Conservation (phyloP, 2,329 filamentous ascomycete species). For the Juglanconis oblonga region DNA sequence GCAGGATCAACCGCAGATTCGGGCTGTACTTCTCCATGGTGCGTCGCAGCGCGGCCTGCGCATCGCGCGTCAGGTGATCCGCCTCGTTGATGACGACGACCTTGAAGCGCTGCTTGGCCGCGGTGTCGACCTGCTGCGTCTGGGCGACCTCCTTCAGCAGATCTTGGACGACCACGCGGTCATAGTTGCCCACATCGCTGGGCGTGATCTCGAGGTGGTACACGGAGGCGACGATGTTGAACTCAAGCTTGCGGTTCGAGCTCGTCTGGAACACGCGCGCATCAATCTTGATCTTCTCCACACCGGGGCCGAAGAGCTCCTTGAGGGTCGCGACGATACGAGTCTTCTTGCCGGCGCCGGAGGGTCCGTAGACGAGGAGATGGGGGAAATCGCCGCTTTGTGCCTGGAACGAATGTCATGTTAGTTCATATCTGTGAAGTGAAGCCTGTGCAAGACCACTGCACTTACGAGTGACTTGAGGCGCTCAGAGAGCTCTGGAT, state of each 20-base stretch:
- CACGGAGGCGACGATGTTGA: slow-evolving; percentile 95
- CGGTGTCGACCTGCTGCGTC: slow-evolving; percentile 95
- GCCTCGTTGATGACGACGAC: slow-evolving; percentile 99
- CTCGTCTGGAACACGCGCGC: slow-evolving; percentile 94
- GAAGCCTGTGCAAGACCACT: not conserved
- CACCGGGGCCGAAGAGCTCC: slow-evolving; percentile 89
- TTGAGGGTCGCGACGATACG: slow-evolving; percentile 93
- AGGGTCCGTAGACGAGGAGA: slow-evolving; percentile 93
- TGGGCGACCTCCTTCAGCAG: slow-evolving; percentile 96
- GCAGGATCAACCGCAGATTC: slow-evolving; percentile 83
- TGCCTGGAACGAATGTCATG: slow-evolving; percentile 55
- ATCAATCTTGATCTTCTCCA: slow-evolving; percentile 99
- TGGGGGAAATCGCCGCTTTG: slow-evolving; percentile 98
- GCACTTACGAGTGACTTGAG: slow-evolving; percentile 75
- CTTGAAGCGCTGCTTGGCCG: slow-evolving; percentile 91
- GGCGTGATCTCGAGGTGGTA: slow-evolving; percentile 99
- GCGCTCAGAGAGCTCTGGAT: slow-evolving; percentile 81
- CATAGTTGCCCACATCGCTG: slow-evolving; percentile 93
- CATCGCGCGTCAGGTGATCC: slow-evolving; percentile 89
- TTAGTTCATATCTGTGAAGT: not conserved
- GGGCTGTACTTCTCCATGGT: slow-evolving; percentile 99
- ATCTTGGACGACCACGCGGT: slow-evolving; percentile 93
- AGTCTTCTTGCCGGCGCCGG: slow-evolving; percentile 96
- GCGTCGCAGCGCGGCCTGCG: slow-evolving; percentile 86
- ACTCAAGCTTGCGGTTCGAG: slow-evolving; percentile 95